Evolutionary conservation across 2,329 filamentous ascomycete genomes (phyloP), one percentile per base, ranked within the genome.

Genomic region (Macrophomina phaseolina): DNA sequence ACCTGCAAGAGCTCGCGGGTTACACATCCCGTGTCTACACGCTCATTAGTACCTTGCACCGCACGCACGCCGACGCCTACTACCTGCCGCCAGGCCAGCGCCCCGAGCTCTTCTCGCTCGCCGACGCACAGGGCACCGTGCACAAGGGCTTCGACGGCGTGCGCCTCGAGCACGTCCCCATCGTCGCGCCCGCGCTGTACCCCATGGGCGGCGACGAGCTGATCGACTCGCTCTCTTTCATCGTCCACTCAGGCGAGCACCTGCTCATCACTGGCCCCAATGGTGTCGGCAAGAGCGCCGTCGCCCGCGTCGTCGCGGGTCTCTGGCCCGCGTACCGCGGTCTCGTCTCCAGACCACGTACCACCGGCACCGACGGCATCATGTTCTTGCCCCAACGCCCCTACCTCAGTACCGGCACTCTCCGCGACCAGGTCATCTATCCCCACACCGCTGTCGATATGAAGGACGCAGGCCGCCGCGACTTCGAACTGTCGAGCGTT

Each of bases 311-410:
- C 36, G 88, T 97, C 7, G 93, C 94, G 0, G 95, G 95, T 0
- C 84, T 99, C 9, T 99, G 96, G 95, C 96, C 95, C 0, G 91
- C 96, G 0, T 99, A 98, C 77, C 91, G 95, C 52, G 95, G 95
- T 2, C 84, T 99, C 2, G 92, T 97, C 18, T 96, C 91, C 67
- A 89, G 94, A 1, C 94, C 95, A 2, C 92, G 95, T 74, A 86
- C 83, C 46, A 87, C 88, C 49, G 93, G 93, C 46, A 86, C 90
- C 69, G 94, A 98, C 70, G 95, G 95, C 67, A 97, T 99, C 81
- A 98, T 99, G 94, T 98, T 99, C 81, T 85, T 99, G 11, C 95
- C 95, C 0, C 95, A 99, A 78, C 87, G 94, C 16, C 93, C 94
- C 0, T 98, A 98, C 74, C 87, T 98, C 40, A 94, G 90, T 77